Conservation (phyloP, 139 green algal species). For the Volvox africanus region DNA sequence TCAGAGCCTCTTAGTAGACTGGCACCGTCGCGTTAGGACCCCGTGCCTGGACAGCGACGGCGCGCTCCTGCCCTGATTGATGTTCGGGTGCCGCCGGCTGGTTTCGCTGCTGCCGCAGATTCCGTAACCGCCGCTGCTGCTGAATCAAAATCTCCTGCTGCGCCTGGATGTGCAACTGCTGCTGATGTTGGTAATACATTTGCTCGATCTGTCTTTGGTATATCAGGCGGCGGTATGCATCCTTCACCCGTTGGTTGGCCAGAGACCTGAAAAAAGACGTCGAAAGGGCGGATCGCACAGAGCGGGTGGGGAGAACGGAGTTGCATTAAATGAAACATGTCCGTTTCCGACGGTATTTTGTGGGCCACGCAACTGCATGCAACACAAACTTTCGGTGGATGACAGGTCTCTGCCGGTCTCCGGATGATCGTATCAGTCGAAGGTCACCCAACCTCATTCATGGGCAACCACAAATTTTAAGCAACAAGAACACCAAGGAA, state of each 20-base stretch:
- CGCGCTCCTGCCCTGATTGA: not conserved
- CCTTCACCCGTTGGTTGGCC: slow-evolving; percentile 27
- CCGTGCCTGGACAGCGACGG: not conserved
- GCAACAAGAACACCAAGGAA: no score
- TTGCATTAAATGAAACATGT: no score
- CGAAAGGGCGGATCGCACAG: no score
- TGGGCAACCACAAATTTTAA: no score
- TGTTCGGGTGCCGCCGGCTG: not conserved
- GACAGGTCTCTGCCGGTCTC: no score
- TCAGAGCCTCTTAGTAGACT: not conserved
- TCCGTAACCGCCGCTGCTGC: not conserved
- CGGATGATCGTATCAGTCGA: no score
- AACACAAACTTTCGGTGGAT: no score
- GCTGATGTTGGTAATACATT: slow-evolving; percentile 14
- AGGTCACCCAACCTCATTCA: no score
- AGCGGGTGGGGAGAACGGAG: no score
- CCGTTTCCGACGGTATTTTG: no score
- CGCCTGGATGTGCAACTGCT: not conserved
- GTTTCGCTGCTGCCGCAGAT: not conserved
- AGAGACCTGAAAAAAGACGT: not conserved
- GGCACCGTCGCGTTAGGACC: not conserved
- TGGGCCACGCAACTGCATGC: no score
- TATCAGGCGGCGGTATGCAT: slow-evolving; percentile 1
- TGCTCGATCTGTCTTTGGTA: not conserved
- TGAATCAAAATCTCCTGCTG: not conserved